A percentile compares a stretch with the other conserved stretches of the same genome.
These are phyloP conservation scores for Termitomyces sp. DNA, from an alignment of 768 basidiomycete genomes.

Conservation along the genomic window DNA sequence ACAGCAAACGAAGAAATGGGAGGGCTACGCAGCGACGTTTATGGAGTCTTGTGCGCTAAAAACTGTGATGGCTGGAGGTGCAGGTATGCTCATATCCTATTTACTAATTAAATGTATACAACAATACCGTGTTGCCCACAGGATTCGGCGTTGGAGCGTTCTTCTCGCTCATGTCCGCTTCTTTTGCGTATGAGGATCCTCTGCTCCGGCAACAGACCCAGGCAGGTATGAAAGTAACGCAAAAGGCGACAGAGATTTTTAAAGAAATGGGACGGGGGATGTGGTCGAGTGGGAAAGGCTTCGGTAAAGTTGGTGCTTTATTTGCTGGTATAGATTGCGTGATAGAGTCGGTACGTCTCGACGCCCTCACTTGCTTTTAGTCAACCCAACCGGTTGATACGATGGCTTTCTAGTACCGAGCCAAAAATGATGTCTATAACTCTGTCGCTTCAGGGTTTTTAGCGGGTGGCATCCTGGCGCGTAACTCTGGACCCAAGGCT, in stretches of 20 bases:
- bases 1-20: conserved; percentile 73
- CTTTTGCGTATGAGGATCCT: conserved; percentile 95
- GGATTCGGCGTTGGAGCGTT: conserved; percentile 93
- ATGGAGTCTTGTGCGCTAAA: conserved; percentile 89
- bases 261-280: conserved; percentile 94
- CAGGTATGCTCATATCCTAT: conserved; percentile 52
- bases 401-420: conserved; percentile 69
- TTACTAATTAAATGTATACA: background rate
- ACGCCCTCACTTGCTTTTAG: background rate
- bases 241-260: conserved; percentile 83
- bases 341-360: conserved; percentile 79
- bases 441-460: conserved; percentile 85
- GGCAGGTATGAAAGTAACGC: conserved; percentile 53
- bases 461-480: conserved; percentile 84
- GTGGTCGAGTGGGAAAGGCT: conserved; percentile 87
- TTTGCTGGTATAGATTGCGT: conserved; percentile 96
- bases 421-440: conserved; percentile 93
- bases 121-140: conserved; percentile 24
- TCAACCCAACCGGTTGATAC: background rate
- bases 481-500: conserved; percentile 83
- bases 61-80: conserved; percentile 74
- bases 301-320: conserved; percentile 90
- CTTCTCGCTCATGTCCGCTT: conserved; percentile 94
- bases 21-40: conserved; percentile 61
- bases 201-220: conserved; percentile 63